Percentiles rank a stretch among this genome's conserved stretches.
These are phyloP conservation scores for Thelonectria rubi DNA, from an alignment of 2,329 filamentous ascomycete species.

Conservation along the genomic window DNA sequence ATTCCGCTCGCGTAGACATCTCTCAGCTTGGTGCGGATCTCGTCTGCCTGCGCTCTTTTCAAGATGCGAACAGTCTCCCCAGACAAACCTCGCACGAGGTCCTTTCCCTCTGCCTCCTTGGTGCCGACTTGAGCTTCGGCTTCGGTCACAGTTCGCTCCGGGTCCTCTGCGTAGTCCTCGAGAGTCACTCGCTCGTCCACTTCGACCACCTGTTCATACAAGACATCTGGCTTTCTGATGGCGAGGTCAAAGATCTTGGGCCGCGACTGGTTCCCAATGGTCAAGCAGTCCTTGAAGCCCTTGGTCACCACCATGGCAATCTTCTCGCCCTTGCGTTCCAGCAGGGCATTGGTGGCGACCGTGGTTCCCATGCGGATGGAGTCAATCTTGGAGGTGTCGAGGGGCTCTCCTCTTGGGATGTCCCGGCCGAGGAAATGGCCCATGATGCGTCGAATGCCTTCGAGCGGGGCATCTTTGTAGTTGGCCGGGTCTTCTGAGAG, in stretches of 20 bases:
- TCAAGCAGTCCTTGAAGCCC: constrained; percentile 87
- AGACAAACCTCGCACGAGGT: constrained; percentile 72
- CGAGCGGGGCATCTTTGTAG: constrained; percentile 89
- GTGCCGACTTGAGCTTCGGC: constrained; percentile 64
- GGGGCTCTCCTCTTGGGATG: constrained; percentile 79
- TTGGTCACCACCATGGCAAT: constrained; percentile 88
- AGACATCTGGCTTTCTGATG: constrained; percentile 84
- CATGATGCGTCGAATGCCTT: constrained; percentile 88
- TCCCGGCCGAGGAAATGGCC: constrained; percentile 78
- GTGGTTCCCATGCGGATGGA: constrained; percentile 97
- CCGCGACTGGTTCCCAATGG: constrained; percentile 89
- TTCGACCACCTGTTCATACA: constrained; percentile 88
- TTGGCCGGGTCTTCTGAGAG: constrained; percentile 90
- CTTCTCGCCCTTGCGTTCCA: constrained; percentile 89
- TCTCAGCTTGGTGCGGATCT: constrained; percentile 67
- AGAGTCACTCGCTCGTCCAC: constrained; percentile 90
- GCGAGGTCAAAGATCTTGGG: constrained; percentile 92
- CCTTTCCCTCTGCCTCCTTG: constrained; percentile 58
- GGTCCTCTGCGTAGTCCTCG: constrained; percentile 92
- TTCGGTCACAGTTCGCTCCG: constrained; percentile 65
- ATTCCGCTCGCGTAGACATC: constrained; percentile 73
- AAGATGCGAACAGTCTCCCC: constrained; percentile 76
- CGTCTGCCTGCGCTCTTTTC: constrained; percentile 63
- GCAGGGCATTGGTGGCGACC: constrained; percentile 88
- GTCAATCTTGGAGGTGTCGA: constrained; percentile 86